phyloP scores from a whole-genome alignment of 2,329 filamentous ascomycete species.

The Zymoseptoria ardabiliae region DNA sequence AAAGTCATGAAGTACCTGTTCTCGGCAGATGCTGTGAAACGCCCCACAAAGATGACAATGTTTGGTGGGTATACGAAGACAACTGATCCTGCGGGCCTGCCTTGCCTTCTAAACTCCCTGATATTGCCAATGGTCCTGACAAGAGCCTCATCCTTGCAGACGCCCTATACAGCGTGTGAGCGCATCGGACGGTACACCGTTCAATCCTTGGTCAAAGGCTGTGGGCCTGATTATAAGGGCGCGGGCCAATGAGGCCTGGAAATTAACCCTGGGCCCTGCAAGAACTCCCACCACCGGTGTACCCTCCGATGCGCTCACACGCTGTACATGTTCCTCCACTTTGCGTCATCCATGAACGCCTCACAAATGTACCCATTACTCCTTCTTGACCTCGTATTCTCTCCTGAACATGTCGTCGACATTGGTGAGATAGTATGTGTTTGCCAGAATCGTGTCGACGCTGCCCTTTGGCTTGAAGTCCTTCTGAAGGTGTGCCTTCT shows the following conservation, averaged over 20 bases:
- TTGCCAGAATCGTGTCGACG: slow-evolving; percentile 38
- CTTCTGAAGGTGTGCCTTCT: slow-evolving; percentile 45
- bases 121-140: background rate
- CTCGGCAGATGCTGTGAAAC: background rate
- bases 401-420: slow-evolving; percentile 47
- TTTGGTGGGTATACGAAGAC: background rate
- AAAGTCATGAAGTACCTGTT: background rate
- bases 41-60: background rate
- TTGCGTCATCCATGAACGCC: slow-evolving; percentile 3
- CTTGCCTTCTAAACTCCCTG: background rate
- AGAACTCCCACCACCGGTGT: no score
- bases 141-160: background rate
- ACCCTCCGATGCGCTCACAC: no score
- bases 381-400: slow-evolving; percentile 44
- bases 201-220: no score
- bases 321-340: background rate
- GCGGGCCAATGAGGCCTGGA: no score
- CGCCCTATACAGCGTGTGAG: no score
- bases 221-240: no score
- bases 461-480: slow-evolving; percentile 41
- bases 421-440: slow-evolving; percentile 45
- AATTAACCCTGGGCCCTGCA: no score
- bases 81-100: background rate
- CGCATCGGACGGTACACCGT: no score
- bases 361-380: slow-evolving; percentile 15